These are phyloP conservation scores for Hydrangea macrophylla DNA, from an alignment of 148 eudicot genomes.

Conservation along the genomic window DNA sequence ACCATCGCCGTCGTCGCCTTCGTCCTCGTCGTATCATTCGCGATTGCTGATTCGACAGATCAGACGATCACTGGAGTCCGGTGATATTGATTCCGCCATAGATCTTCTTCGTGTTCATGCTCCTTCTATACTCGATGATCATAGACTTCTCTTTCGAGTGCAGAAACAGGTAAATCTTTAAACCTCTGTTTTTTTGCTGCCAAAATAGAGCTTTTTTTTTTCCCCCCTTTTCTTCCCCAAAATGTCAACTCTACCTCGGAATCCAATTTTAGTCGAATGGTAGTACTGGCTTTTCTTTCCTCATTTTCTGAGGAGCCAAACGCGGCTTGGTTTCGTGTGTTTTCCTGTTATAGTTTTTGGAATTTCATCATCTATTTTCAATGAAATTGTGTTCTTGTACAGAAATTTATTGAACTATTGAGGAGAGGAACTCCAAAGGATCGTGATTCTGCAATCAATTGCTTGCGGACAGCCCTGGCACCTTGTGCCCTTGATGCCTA, in stretches of 20 bases:
- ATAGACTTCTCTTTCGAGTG: constrained; percentile 74
- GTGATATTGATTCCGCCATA: constrained; percentile 69
- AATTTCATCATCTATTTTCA: constrained; percentile 3
- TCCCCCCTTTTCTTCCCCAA: not conserved
- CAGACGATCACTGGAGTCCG: constrained; percentile 55
- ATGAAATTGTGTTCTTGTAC: not conserved
- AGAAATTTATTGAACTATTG: constrained; percentile 94
- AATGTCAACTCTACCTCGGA: not conserved
- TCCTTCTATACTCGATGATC: constrained; percentile 64
- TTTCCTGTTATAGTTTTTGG: not conserved
- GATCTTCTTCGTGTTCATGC: constrained; percentile 54
- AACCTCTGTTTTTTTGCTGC: not conserved
- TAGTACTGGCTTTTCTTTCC: not conserved
- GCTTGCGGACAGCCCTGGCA: constrained; percentile 69
- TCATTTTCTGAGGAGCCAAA: not conserved
- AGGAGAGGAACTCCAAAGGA: constrained; percentile 76
- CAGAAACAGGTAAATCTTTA: constrained; percentile 69
- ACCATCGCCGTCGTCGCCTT: constrained; percentile 30
- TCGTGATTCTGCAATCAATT: constrained; percentile 68
- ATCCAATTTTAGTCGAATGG: not conserved
- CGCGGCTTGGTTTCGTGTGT: not conserved
- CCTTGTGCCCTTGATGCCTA: constrained; percentile 96
- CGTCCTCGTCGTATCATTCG: constrained; percentile 48
- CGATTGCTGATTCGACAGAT: constrained; percentile 61
- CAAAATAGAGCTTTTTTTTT: not conserved